phyloP scores from a whole-genome alignment of 495 filamentous ascomycete genomes.

The Glarea lozoyensis region DNA sequence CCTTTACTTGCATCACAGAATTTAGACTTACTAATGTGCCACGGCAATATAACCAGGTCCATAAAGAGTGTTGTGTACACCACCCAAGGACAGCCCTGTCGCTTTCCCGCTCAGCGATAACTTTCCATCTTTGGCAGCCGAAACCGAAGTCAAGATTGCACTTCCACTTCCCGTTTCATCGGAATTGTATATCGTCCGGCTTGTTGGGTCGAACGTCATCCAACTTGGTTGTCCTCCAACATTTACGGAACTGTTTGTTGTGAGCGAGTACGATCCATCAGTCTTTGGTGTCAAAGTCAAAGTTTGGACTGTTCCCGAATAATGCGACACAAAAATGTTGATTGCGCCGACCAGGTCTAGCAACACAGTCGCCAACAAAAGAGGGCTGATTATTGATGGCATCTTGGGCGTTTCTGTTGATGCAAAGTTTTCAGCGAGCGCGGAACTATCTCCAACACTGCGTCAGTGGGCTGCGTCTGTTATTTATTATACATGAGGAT shows the following conservation, averaged over 20 bases:
- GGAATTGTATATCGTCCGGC: conserved; percentile 4
- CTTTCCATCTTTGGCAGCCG: conserved; percentile 3
- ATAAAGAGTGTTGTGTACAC: conserved; percentile 11
- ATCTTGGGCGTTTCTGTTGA: not conserved
- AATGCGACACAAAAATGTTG: conserved; percentile 16
- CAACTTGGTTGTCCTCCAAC: conserved; percentile 14
- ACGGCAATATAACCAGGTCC: conserved; percentile 9
- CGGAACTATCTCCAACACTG: not conserved
- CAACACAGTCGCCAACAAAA: not conserved
- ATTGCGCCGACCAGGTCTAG: not conserved
- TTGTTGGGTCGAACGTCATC: conserved; percentile 11
- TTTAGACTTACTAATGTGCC: conserved; percentile 13
- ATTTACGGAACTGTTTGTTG: conserved; percentile 1
- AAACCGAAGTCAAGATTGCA: not conserved
- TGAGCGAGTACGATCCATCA: conserved; percentile 6
- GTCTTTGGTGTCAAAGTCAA: conserved; percentile 5
- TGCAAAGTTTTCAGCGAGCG: not conserved
- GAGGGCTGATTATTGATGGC: not conserved
- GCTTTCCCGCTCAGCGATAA: conserved; percentile 2
- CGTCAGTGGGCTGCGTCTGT: not conserved
- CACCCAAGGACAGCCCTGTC: not conserved
- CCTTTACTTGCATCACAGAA: not conserved
- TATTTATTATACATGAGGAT: not conserved
- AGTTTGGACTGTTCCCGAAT: conserved; percentile 7
- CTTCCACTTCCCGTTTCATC: conserved; percentile 10